Evolutionary conservation across 176 grass and related monocot species (phyloP), one percentile per base, ranked within the genome.

Genomic region (Eremochloa ophiuroides): DNA sequence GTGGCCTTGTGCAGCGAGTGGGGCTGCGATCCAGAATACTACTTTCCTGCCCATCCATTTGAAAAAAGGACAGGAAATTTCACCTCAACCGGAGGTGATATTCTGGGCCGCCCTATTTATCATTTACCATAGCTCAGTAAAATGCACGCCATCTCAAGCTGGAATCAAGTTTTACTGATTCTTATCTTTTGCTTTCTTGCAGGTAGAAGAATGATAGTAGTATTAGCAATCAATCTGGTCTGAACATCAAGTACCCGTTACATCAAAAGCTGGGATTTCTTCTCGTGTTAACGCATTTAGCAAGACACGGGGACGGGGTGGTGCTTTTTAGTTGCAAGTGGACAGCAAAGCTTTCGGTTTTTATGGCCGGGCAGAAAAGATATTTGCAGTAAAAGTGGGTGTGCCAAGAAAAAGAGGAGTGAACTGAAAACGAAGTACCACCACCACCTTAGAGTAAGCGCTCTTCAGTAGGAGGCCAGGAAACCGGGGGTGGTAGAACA

Each of bases 211-310:
- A 28, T 28, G 26, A 28, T 28, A 61, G 3, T 44, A n/a, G 8
- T 27, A 34, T 22, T 35, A 50, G 20, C 18, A 67, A n/a, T 25
- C 51, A 28, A 37, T 60, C 66, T 39, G 44, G 65, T 20, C 71
- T 58, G 55, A n/a, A 38, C 27, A 89, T 81, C 53, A 40, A 13
- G 44, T 16, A 18, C 47, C 15, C 8, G 11, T n/a, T 65, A 34
- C 83, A 82, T 73, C 3, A 50, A 77, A 77, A 89, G 58, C 13
- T 71, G 87, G 35, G 22, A 50, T 75, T 56, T 78, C 30, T 78
- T 71, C 65, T 56, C 65, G 5, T 27, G 46, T 4, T 34, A 61
- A 46, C 53, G 72, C 55, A 77, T 82, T 82, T 29, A 80, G 78
- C 78, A 82, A 82, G 17, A 6, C 43, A 61, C 26, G 27, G 38